Evolutionary conservation across 306 rosid species (phyloP).

Genomic region (Castanea sativa): DNA sequence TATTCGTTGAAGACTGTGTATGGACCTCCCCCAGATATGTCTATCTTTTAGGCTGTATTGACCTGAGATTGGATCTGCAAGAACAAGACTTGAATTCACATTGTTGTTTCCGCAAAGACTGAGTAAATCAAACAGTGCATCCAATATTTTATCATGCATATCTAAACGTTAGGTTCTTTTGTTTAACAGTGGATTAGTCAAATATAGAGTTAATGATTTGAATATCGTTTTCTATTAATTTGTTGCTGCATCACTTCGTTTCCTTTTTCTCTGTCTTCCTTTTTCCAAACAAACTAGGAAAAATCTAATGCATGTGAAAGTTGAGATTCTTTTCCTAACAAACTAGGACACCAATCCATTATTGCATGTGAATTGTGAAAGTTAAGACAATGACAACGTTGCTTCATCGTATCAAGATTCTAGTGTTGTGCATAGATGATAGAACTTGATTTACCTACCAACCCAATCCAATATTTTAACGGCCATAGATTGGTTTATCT

Average conservation of each 20-base stretch:
- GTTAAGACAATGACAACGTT: too few species aligned
- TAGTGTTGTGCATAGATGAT: too few species aligned
- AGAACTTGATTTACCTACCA: too few species aligned
- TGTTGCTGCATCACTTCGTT: background rate
- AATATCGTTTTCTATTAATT: background rate
- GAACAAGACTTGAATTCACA: background rate
- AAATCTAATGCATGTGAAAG: too few species aligned
- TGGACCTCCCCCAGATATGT: slow-evolving; percentile 81
- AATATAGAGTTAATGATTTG: background rate
- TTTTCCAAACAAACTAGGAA: too few species aligned
- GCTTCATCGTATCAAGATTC: too few species aligned
- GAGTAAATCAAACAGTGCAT: background rate
- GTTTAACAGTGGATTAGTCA: background rate
- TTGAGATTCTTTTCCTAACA: too few species aligned
- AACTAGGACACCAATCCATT: too few species aligned
- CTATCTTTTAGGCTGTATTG: slow-evolving; percentile 56
- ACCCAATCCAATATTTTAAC: too few species aligned
- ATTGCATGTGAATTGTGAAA: too few species aligned
- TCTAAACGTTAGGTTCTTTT: background rate
- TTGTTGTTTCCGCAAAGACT: background rate
- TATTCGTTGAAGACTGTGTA: slow-evolving; percentile 76
- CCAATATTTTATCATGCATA: background rate
- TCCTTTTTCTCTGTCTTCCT: too few species aligned
- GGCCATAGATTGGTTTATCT: too few species aligned
- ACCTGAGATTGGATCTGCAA: background rate